These are phyloP conservation scores for Lyophyllum semitale DNA, from an alignment of 768 basidiomycete species.

Conservation along the genomic window DNA sequence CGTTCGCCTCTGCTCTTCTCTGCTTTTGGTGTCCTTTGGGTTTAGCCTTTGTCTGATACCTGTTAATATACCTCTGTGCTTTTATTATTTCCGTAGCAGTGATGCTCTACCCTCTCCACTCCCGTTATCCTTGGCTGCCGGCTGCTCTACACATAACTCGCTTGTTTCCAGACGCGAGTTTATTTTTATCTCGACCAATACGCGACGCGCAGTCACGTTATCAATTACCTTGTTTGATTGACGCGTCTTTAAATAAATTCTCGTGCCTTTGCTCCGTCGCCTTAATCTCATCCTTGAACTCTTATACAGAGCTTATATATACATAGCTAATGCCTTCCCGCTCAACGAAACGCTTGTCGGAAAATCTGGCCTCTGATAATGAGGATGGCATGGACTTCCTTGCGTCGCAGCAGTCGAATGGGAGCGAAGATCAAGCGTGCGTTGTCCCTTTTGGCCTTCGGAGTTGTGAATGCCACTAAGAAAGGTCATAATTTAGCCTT, in stretches of 20 bases:
- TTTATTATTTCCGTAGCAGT: background rate
- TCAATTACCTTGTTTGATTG: background rate
- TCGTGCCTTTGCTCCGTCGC: too few species aligned
- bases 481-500: constrained; percentile 1
- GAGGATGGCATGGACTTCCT: constrained; percentile 14
- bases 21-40: background rate
- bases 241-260: too few species aligned
- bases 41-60: background rate
- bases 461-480: background rate
- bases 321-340: constrained; percentile 7
- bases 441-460: background rate
- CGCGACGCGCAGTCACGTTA: background rate
- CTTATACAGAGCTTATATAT: background rate
- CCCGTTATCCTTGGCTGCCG: too few species aligned
- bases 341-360: constrained; percentile 1
- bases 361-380: constrained; percentile 7
- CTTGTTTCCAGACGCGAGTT: background rate
- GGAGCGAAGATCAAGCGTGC: constrained; percentile 22
- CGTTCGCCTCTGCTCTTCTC: background rate
- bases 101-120: too few species aligned
- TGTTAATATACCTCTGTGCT: background rate
- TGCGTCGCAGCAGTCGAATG: constrained; percentile 19
- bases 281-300: too few species aligned
- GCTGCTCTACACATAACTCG: too few species aligned
- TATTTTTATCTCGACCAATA: background rate